Base-by-base conservation (phyloP, 345 rosid species). In the Dipteronia dyeriana region DNA sequence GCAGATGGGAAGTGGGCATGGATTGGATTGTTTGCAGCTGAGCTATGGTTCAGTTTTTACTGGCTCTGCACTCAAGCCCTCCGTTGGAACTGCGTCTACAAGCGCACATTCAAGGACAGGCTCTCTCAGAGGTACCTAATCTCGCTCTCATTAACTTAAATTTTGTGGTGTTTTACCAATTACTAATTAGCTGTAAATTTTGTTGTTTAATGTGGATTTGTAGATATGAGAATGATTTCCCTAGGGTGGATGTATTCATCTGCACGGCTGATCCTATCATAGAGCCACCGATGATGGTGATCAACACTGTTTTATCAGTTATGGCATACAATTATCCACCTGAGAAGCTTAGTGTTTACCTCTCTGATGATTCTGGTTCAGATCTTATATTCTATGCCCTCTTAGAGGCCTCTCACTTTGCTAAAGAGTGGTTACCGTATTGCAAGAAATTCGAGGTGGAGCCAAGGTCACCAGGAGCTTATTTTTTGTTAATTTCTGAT, bases 11-110 rank as follows among this genome's bases (percentile, higher is more conserved):
- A 85, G 68, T 81, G 84, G 65, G 75, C 71, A 26, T 85, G 89
- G 87, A 67, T 83, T 12, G 88, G 85, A 17, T 85, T 87, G 88
- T 75, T 86, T 14, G 0, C 82, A 3, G 34, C 86, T 1, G 90
- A 91, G 76, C 22, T 87, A n/a, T 80, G 82, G 80, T 87, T 88
- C 74, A 85, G 89, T 63, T 70, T 86, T 43, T 85, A 81, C 70
- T 91, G 91, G 94, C 31, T 84, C n/a, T 66, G 83, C 68, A 80
- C 78, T 59, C 94, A 87, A 73, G 56, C 89, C 53, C 41, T 78
- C 65, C 87, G 92, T 29, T 90, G 89, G 89, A 85, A 78, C 47
- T 66, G 81, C 31, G 67, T 77, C 34, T 56, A 66, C 43, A 68
- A 69, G 59, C 10, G 43, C 10, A 78, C 91, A 31, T 86, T 83